These are phyloP conservation scores for Colletotrichum somersetense DNA, from an alignment of 2,329 filamentous ascomycete species.

Conservation along the genomic window DNA sequence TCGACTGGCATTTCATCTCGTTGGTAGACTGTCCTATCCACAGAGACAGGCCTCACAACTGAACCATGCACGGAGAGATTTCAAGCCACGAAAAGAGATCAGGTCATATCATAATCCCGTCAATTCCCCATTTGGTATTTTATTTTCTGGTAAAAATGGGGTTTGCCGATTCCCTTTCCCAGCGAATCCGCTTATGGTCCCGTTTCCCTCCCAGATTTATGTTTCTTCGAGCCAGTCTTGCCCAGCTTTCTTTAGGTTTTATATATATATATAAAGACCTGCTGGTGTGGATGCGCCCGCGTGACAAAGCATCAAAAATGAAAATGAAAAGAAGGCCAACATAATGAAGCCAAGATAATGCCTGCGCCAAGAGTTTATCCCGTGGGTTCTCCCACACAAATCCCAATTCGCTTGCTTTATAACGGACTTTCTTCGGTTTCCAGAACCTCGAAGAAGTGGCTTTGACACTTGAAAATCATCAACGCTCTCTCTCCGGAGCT, in stretches of 20 bases:
- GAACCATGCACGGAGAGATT: neutral
- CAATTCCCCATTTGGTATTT: neutral
- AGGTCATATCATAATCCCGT: neutral
- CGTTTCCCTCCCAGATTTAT: slow-evolving; percentile 14
- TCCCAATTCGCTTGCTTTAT: slow-evolving; percentile 28
- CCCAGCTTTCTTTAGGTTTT: neutral
- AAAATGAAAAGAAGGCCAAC: neutral
- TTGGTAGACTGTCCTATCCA: neutral
- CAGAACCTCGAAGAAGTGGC: slow-evolving; percentile 16
- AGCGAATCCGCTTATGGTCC: neutral
- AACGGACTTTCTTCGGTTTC: slow-evolving; percentile 15
- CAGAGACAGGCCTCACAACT: neutral
- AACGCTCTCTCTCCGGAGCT: neutral
- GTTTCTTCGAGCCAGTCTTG: slow-evolving; percentile 7
- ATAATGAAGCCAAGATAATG: neutral
- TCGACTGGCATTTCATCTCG: neutral
- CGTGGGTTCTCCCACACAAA: neutral
- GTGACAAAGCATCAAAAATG: neutral
- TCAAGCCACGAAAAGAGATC: neutral
- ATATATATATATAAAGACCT: neutral
- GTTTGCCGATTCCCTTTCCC: neutral
- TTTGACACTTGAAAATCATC: neutral
- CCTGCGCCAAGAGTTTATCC: slow-evolving; percentile 5
- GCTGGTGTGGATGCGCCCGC: neutral
- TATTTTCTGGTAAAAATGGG: neutral